A percentile compares a stretch with the other conserved stretches of the same genome.
Conservation (phyloP, 2,329 filamentous ascomycete species). For the Rhynchosporium agropyri region DNA sequence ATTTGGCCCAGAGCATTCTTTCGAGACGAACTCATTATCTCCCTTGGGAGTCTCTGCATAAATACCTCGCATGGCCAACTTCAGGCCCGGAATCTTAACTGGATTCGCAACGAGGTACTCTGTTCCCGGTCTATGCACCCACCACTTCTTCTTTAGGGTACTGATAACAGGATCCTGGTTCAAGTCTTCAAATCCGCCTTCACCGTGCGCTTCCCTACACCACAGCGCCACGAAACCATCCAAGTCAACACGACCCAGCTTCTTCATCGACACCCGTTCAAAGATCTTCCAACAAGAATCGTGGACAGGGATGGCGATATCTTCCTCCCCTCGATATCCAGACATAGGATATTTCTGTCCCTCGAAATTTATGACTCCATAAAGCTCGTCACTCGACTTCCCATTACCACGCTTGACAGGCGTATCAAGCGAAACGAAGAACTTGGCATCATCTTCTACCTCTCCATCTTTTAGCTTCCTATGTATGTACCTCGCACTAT, state of each 20-base stretch:
- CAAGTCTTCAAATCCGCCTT: conserved; percentile 23
- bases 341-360: conserved; percentile 11
- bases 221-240: conserved; percentile 27
- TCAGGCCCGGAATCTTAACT: conserved; percentile 22
- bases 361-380: conserved; percentile 7
- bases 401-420: not conserved
- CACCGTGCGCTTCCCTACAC: conserved; percentile 20
- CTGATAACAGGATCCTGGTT: conserved; percentile 16
- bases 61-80: not conserved
- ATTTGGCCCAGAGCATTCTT: not conserved
- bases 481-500: conserved; percentile 23
- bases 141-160: conserved; percentile 13
- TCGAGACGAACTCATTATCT: conserved; percentile 8
- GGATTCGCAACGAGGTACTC: conserved; percentile 27
- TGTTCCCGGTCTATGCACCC: conserved; percentile 22
- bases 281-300: conserved; percentile 31
- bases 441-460: conserved; percentile 9
- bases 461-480: conserved; percentile 4
- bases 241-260: conserved; percentile 25
- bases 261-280: conserved; percentile 20
- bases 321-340: not conserved
- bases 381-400: conserved; percentile 3
- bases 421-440: conserved; percentile 22
- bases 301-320: conserved; percentile 21
- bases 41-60: conserved; percentile 7